Conservation (phyloP, 495 filamentous ascomycete species). For the Penicillium goetzii region DNA sequence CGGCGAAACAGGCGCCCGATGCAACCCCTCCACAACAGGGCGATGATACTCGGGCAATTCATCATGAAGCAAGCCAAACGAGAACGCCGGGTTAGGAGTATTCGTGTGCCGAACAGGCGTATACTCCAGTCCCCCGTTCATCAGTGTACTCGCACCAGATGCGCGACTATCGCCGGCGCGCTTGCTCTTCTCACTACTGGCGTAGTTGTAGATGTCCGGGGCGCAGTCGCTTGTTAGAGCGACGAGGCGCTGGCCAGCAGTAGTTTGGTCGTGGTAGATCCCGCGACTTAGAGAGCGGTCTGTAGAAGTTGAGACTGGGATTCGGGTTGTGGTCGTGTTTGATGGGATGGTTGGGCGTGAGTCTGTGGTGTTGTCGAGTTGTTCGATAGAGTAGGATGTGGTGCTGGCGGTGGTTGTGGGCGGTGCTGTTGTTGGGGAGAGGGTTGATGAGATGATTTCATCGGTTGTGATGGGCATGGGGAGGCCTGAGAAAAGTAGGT, state of each 20-base stretch:
- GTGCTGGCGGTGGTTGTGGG: background rate
- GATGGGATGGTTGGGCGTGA: background rate
- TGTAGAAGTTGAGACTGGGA: conserved; percentile 16
- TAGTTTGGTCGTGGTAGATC: conserved; percentile 29
- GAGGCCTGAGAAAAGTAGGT: conserved; percentile 38
- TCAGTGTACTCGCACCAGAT: conserved; percentile 29
- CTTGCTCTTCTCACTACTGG: conserved; percentile 35
- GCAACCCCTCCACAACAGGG: conserved; percentile 23
- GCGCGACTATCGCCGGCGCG: conserved; percentile 21
- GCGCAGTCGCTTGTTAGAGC: conserved; percentile 28
- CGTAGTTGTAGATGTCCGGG: conserved; percentile 43
- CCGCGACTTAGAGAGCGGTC: conserved; percentile 17
- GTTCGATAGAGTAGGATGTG: background rate
- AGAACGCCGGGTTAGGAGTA: conserved; percentile 14
- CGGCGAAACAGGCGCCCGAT: conserved; percentile 32
- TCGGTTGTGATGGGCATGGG: conserved; percentile 31
- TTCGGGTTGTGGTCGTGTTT: background rate
- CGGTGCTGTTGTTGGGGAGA: background rate
- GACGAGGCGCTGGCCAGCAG: conserved; percentile 26
- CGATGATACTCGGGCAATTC: conserved; percentile 30
- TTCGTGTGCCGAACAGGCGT: conserved; percentile 36
- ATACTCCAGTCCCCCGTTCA: conserved; percentile 48
- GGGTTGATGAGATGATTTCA: conserved; percentile 6
- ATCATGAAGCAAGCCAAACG: conserved; percentile 25
- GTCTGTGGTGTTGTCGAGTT: background rate